Evolutionary conservation across 2,329 filamentous ascomycete species (phyloP).

Genomic region (Colletotrichum karsti): DNA sequence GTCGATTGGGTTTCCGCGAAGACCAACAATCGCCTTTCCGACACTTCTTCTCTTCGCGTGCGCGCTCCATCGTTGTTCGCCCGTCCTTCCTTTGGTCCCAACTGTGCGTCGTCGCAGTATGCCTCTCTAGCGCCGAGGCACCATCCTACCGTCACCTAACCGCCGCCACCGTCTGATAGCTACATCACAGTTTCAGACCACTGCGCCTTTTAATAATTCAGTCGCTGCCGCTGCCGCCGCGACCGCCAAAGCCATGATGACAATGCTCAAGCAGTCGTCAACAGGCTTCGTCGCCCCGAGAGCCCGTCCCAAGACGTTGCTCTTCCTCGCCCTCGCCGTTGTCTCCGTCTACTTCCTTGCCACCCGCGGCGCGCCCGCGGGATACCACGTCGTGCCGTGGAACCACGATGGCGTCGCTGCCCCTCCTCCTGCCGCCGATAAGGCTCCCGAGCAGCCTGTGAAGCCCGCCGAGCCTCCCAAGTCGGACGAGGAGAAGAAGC

Average conservation of each 20-base stretch:
- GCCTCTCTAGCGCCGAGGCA: conserved; percentile 24
- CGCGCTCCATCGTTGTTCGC: not conserved
- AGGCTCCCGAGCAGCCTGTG: not conserved
- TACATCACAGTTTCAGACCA: not conserved
- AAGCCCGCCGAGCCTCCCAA: conserved; percentile 19
- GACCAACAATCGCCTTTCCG: not conserved
- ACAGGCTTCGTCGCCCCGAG: conserved; percentile 37
- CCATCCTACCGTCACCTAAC: not conserved
- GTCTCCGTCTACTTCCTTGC: conserved; percentile 54
- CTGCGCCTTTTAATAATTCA: not conserved
- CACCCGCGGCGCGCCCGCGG: conserved; percentile 44
- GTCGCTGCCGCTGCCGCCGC: not conserved
- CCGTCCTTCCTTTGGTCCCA: conserved; percentile 10
- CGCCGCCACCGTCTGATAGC: conserved; percentile 1
- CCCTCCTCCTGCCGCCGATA: not conserved
- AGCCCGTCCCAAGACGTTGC: conserved; percentile 50
- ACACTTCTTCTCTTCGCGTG: not conserved
- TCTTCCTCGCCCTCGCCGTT: conserved; percentile 49
- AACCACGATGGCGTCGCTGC: conserved; percentile 13
- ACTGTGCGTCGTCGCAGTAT: conserved; percentile 13
- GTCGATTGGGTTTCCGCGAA: conserved; percentile 11
- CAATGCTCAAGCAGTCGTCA: conserved; percentile 35
- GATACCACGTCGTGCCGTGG: conserved; percentile 45
- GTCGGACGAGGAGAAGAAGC: conserved; percentile 23
- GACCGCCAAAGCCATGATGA: conserved; percentile 24